phyloP scores from a whole-genome alignment of 2,329 filamentous ascomycete genomes.

The Fusarium stilboides region DNA sequence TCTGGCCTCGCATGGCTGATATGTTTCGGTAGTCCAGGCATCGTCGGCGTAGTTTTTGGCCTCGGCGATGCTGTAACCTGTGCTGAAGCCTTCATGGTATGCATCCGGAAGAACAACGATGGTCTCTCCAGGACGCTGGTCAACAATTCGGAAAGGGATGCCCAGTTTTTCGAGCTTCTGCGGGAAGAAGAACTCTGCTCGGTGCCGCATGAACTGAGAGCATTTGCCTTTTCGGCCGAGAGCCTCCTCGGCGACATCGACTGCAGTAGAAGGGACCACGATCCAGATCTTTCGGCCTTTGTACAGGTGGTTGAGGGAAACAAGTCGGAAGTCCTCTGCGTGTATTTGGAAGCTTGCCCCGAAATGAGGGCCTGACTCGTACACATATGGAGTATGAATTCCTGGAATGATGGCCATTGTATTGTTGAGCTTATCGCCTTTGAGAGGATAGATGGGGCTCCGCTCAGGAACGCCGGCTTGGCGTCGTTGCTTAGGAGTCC shows the following conservation, averaged over 20 bases:
- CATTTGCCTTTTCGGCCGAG: conserved; percentile 54
- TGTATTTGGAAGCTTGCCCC: conserved; percentile 60
- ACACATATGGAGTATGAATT: conserved; percentile 60
- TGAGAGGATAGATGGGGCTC: conserved; percentile 57
- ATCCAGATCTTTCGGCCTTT: conserved; percentile 60
- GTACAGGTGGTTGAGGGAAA: conserved; percentile 59
- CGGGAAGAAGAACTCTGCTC: conserved; percentile 60
- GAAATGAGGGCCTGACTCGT: conserved; percentile 58
- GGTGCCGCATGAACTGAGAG: conserved; percentile 60
- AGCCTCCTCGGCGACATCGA: conserved; percentile 54
- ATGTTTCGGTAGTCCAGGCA: conserved; percentile 55
- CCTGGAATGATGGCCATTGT: conserved; percentile 58
- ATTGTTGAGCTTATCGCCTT: conserved; percentile 56
- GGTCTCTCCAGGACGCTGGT: conserved; percentile 58
- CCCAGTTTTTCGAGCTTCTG: conserved; percentile 58
- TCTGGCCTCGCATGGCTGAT: conserved; percentile 54
- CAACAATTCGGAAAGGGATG: conserved; percentile 57
- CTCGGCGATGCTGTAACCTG: conserved; percentile 59
- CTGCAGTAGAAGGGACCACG: conserved; percentile 56
- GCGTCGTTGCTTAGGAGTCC: conserved; percentile 55
- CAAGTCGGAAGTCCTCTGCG: conserved; percentile 58
- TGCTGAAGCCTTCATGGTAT: conserved; percentile 60
- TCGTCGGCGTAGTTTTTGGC: conserved; percentile 59
- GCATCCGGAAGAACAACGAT: conserved; percentile 59
- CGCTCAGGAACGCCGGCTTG: conserved; percentile 56